These are phyloP conservation scores for Colletotrichum karsti DNA, from an alignment of 2,329 filamentous ascomycete species.

Conservation along the genomic window DNA sequence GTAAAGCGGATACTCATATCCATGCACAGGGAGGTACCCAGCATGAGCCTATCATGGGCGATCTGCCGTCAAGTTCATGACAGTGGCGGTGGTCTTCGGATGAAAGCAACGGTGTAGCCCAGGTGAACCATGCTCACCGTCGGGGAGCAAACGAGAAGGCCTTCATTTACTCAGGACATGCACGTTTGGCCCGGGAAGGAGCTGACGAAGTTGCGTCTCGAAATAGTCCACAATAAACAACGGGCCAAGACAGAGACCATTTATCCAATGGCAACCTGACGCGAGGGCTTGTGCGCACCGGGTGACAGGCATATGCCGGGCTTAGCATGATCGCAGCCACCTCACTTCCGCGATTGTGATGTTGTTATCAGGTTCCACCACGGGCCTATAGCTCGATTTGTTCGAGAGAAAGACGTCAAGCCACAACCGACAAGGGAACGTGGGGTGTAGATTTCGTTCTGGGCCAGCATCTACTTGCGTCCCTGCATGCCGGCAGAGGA, in stretches of 20 bases:
- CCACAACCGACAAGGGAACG: background rate
- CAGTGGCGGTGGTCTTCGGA: background rate
- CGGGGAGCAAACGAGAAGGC: background rate
- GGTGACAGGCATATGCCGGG: conserved; percentile 7
- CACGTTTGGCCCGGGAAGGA: background rate
- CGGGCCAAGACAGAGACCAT: conserved; percentile 5
- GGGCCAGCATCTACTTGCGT: background rate
- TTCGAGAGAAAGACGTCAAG: background rate
- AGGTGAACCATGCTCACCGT: conserved; percentile 17
- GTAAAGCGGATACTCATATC: conserved; percentile 23
- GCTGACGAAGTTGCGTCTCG: conserved; percentile 20
- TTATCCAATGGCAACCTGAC: conserved; percentile 11
- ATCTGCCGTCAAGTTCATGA: conserved; percentile 14
- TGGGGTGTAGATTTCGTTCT: background rate
- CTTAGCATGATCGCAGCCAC: background rate
- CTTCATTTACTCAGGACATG: conserved; percentile 24
- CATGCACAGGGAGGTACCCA: conserved; percentile 8
- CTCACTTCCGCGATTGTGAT: background rate
- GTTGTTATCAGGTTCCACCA: background rate
- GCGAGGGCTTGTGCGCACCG: conserved; percentile 15
- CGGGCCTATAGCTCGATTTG: background rate
- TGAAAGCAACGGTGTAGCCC: background rate
- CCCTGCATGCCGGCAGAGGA: background rate
- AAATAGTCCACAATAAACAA: conserved; percentile 22
- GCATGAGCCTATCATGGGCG: background rate